Base-by-base conservation (phyloP, 2,329 filamentous ascomycete species). In the Fusarium liriodendri region DNA sequence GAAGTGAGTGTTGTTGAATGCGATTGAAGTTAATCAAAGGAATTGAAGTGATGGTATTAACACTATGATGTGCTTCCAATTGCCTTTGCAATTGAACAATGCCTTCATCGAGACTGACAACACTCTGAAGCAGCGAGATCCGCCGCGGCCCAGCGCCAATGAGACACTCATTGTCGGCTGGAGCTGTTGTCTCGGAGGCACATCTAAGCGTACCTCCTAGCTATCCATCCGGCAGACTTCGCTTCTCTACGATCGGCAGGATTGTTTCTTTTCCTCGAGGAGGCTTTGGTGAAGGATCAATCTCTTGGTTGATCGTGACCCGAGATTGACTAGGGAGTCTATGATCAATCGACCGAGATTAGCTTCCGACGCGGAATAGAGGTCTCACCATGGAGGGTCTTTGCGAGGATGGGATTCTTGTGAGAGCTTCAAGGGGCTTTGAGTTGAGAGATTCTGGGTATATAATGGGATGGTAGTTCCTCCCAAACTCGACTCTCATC, bases 381-480 rank as follows among this genome's bases (percentile, higher is more conserved):
- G 22, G 54, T 58, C 57, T 60, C 57, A 29, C 27, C 33, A 40
- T 32, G 35, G 8, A 32, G 27, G 57, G 18, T 22, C 20, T 11
- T n/a, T 32, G 10, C 13, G 20, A 57, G 14, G 14, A 22, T 37
- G 1, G 20, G 11, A 29, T 20, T 42, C 29, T 42, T 14, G 40
- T 47, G 9, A 62, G 59, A n/a, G 33, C 45, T 22, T 37, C 40
- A 35, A n/a, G 27, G 25, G 57, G 33, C 9, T 27, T 20, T 7
- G 8, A 32, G 8, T 37, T 20, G 13, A 3, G 40, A 38, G 52
- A 40, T 22, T 33, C 14, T 25, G 29, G 38, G 60, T 71, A 71
- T 71, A 71, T 69, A 69, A 69, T 40, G 62, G 29, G 33, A 42
- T 37, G 32, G 22, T 32, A 29, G 45, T 37, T 69, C 62, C 59